Percentiles rank a stretch among this genome's conserved stretches.
These are phyloP conservation scores for Aspergillus kassunensis DNA, from an alignment of 495 filamentous ascomycete genomes.

Conservation along the genomic window DNA sequence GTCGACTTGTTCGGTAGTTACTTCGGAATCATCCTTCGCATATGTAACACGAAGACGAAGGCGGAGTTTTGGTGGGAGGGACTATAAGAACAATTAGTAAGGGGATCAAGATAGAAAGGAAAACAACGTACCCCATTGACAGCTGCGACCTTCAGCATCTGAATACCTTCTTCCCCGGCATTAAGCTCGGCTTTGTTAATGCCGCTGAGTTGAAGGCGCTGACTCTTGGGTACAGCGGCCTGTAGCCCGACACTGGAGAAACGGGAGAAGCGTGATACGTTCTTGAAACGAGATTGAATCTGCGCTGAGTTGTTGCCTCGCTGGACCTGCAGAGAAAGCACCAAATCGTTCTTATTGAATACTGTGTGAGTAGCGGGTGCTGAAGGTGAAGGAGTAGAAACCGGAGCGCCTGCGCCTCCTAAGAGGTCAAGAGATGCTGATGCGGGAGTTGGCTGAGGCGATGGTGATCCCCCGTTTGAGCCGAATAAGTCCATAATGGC, in stretches of 20 bases:
- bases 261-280: conserved; percentile 59
- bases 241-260: conserved; percentile 75
- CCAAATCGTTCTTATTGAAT: conserved; percentile 82
- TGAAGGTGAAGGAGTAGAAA: conserved; percentile 37
- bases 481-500: conserved; percentile 85
- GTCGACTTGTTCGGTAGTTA: conserved; percentile 88
- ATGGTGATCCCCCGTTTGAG: conserved; percentile 40
- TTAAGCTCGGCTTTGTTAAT: conserved; percentile 76
- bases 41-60: conserved; percentile 83
- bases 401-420: conserved; percentile 39
- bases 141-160: conserved; percentile 78
- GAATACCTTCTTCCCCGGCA: conserved; percentile 76
- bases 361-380: conserved; percentile 55
- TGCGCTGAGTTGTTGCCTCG: conserved; percentile 68
- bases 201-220: conserved; percentile 83
- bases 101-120: conserved; percentile 9
- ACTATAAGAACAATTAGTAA: conserved; percentile 35
- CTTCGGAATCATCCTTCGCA: conserved; percentile 59
- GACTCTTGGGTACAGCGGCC: conserved; percentile 92
- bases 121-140: conserved; percentile 75
- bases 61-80: conserved; percentile 66
- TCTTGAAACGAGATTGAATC: conserved; percentile 77
- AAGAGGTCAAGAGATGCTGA: conserved; percentile 49
- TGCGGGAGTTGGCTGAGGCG: conserved; percentile 29
- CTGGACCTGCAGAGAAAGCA: conserved; percentile 76